Percentiles rank a stretch among this genome's conserved stretches.
Conservation (phyloP, 2,329 filamentous ascomycete genomes). For the Rhynchosporium agropyri region DNA sequence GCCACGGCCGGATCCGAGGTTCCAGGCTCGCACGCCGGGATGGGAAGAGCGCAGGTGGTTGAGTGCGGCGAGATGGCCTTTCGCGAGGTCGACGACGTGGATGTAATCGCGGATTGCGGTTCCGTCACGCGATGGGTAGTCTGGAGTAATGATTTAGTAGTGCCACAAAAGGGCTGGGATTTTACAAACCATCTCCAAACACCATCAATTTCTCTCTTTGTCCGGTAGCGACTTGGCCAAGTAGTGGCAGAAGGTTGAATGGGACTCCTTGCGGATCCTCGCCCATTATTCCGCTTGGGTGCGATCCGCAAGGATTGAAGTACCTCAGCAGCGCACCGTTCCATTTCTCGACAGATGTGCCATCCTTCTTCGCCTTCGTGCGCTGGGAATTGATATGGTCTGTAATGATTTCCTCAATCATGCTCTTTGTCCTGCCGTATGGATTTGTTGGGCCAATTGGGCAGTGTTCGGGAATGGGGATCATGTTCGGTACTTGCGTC, state of each 20-base stretch:
- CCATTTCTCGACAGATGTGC: conserved; percentile 78
- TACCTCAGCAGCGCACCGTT: conserved; percentile 93
- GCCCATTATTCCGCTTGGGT: conserved; percentile 95
- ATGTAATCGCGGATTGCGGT: conserved; percentile 98
- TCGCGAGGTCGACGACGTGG: conserved; percentile 87
- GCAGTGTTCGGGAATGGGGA: conserved; percentile 96
- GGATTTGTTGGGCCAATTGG: conserved; percentile 96
- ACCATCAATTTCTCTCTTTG: conserved; percentile 93
- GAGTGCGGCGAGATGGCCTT: conserved; percentile 84
- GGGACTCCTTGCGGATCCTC: conserved; percentile 96
- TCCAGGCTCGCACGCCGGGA: conserved; percentile 94
- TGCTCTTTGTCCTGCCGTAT: conserved; percentile 95
- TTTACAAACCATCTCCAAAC: conserved; percentile 79
- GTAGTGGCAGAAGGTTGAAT: conserved; percentile 90
- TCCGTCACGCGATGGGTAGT: conserved; percentile 88
- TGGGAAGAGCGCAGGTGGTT: conserved; percentile 83
- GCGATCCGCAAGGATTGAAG: conserved; percentile 95
- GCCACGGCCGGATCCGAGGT: conserved; percentile 90
- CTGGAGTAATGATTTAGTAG: conserved; percentile 49
- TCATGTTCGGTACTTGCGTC: conserved; percentile 95
- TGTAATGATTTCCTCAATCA: conserved; percentile 88
- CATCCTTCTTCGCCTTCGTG: conserved; percentile 77
- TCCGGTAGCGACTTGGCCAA: conserved; percentile 94
- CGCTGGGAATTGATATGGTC: conserved; percentile 89
- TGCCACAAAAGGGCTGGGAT: background rate